phyloP scores from a whole-genome alignment of 1,284 basidiomycete species.

The Fomitiporia mediterranea region DNA sequence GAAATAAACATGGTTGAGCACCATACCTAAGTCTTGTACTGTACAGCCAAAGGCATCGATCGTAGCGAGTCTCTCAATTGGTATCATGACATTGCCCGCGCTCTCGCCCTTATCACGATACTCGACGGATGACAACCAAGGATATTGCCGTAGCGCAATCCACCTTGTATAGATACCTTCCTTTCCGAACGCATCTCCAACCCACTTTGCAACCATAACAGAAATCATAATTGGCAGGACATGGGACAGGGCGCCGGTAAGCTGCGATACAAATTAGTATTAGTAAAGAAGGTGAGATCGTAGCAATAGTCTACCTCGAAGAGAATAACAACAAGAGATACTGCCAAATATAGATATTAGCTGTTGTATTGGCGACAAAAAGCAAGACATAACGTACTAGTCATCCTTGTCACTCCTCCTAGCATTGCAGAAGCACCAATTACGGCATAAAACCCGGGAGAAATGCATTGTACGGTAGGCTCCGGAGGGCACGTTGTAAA shows the following conservation, averaged over 20 bases:
- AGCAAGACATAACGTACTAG: conserved; percentile 41
- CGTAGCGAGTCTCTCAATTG: conserved; percentile 44
- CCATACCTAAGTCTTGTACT: conserved; percentile 45
- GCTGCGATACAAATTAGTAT: conserved; percentile 28
- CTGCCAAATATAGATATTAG: conserved; percentile 30
- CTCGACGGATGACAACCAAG: conserved; percentile 68
- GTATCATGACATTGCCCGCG: conserved; percentile 60
- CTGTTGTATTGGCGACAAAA: neutral
- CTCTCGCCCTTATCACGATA: conserved; percentile 62
- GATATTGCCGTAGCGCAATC: conserved; percentile 68
- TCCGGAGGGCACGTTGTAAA: conserved; percentile 69
- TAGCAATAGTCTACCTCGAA: conserved; percentile 50
- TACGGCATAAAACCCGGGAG: conserved; percentile 79
- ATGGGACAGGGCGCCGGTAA: conserved; percentile 70
- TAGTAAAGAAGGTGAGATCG: neutral
- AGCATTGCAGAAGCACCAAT: conserved; percentile 80
- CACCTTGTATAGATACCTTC: conserved; percentile 74
- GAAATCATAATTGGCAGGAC: conserved; percentile 77
- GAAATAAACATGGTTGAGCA: conserved; percentile 6
- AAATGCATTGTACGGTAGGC: conserved; percentile 62
- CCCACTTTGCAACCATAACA: conserved; percentile 73
- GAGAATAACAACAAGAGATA: conserved; percentile 69
- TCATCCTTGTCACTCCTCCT: conserved; percentile 80
- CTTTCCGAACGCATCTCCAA: conserved; percentile 64
- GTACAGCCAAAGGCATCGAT: conserved; percentile 45